Evolutionary conservation across 768 basidiomycete genomes (phyloP).

Genomic region (Guyanaporus albipodus): DNA sequence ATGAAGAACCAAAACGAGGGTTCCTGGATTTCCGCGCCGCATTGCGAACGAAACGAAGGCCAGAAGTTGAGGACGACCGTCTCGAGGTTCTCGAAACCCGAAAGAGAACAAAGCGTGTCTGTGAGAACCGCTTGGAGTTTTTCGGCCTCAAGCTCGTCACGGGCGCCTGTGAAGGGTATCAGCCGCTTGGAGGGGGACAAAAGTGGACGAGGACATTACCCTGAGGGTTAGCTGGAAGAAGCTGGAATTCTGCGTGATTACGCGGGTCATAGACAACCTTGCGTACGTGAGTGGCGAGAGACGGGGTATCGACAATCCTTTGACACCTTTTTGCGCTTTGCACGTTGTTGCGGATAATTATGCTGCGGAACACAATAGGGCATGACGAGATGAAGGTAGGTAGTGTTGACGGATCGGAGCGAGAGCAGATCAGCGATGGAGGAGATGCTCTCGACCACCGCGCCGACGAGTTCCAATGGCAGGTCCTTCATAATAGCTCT

Average conservation of each 20-base stretch:
- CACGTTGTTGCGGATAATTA: slow-evolving; percentile 24
- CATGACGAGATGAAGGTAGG: slow-evolving; percentile 24
- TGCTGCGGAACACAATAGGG: slow-evolving; percentile 20
- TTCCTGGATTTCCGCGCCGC: slow-evolving; percentile 25
- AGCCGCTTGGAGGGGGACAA: no score
- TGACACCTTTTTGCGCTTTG: slow-evolving; percentile 24
- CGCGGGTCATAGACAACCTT: slow-evolving; percentile 30
- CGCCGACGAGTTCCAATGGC: slow-evolving; percentile 27
- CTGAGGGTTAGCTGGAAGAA: slow-evolving; percentile 13
- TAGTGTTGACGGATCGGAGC: slow-evolving; percentile 26
- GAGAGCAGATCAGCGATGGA: slow-evolving; percentile 27
- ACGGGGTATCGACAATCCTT: slow-evolving; percentile 20
- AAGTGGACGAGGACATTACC: slow-evolving; percentile 3
- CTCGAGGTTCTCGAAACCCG: slow-evolving; percentile 19
- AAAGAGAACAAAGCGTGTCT: slow-evolving; percentile 22
- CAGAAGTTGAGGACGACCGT: slow-evolving; percentile 27
- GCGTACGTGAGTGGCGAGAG: slow-evolving; percentile 23
- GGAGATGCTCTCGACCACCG: slow-evolving; percentile 21
- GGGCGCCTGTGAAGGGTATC: slow-evolving; percentile 12
- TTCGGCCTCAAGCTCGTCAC: slow-evolving; percentile 27
- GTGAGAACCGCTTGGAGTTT: slow-evolving; percentile 30
- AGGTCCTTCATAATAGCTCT: slow-evolving; percentile 21
- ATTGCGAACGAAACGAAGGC: slow-evolving; percentile 28
- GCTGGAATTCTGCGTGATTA: slow-evolving; percentile 22
- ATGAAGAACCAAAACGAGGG: slow-evolving; percentile 31